Evolutionary conservation across 305 asterid species (phyloP), one percentile per base, ranked within the genome.

Genomic region (Fraxinus greggii): DNA sequence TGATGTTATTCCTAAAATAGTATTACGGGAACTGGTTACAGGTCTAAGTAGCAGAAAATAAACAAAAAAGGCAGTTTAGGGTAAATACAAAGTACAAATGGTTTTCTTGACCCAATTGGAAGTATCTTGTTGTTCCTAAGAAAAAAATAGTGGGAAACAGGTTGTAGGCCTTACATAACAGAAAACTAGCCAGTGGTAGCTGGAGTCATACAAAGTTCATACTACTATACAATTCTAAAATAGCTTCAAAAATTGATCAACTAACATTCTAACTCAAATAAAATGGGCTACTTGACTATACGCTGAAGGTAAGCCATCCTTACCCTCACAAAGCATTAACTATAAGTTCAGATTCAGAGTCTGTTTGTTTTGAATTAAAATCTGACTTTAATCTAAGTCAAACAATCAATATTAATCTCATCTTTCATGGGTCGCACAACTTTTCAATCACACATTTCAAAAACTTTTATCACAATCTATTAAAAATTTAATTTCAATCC

Each of bases 281-380:
- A 17, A 76, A 26, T 75, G 59, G n/a, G 72, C 28, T 42, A 9
- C 75, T 72, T 32, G 26, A 63, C 31, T 6, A 56, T 36, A 40
- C 19, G 38, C 80, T 75, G 24, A 75, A 76, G 80, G 13, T 72
- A 76, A 81, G 51, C n/a, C 48, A 72, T 72, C 76, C 76, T 70
- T 29, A 32, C 65, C 26, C 75, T 28, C 40, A n/a, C 26, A 21
- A 42, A 63, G 76, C 76, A 72, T 72, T 72, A n/a, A 72, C 48
- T 35, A 5, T 32, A 17, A 72, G 76, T 7, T 72, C 45, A 72
- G 45, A 72, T 32, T 15, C 61, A 65, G n/a, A 32, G 75, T 63
- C 75, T n/a, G n/a, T n/a, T n/a, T n/a, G n/a, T n/a, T n/a, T n/a
- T n/a, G n/a, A n/a, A n/a, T n/a, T n/a, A n/a, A n/a, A n/a, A n/a